Base-by-base conservation (phyloP, 805 yeast species). In the Cyberlindnera maritima region DNA sequence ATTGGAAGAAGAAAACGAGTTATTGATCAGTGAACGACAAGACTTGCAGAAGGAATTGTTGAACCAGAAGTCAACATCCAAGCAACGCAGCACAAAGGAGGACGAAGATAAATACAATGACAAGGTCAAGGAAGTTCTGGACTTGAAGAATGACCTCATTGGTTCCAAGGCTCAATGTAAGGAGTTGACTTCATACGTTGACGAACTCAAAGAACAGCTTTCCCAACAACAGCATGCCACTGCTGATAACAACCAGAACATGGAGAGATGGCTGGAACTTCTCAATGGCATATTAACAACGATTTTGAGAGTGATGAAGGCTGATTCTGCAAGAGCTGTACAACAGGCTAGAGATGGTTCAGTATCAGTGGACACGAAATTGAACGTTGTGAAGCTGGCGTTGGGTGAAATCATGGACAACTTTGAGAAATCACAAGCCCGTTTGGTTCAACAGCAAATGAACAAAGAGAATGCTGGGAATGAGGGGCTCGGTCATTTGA, bases 121-220 rank as follows among this genome's bases (percentile, higher is more conserved):
- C 6, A 57, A 57, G 36, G 39, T 51, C 12, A 53, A 59, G 23
- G 62, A 66, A 43, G 36, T 62, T 7, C 28, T 56, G 5, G 60
- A 57, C 1, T 42, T 66, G 39, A 59, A 63, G 33, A 50, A 57
- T 18, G 62, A 63, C 42, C 49, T 68, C 23, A 43, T 53, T 1
- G 23, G 58, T 3, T 55, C 60, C 0, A 59, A 61, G 39, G 42
- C 46, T 2, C 36, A 50, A 12, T 55, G 48, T 35, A 41, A 44
- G 14, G 48, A 64, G 31, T 56, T 67, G 54, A 60, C 54, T 8
- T 43, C 49, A 4, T 52, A 56, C 14, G 51, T 49, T 13, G 56
- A 58, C 17, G 58, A 58, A 5, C 43, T 64, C 12, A 62, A 52
- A 32, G 33, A 37, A 1, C 58, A 62, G 19, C 17, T 52, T 4